These are phyloP conservation scores for Lodderomyces metapsilosis DNA, from an alignment of 1,139 yeast species.

Conservation along the genomic window DNA sequence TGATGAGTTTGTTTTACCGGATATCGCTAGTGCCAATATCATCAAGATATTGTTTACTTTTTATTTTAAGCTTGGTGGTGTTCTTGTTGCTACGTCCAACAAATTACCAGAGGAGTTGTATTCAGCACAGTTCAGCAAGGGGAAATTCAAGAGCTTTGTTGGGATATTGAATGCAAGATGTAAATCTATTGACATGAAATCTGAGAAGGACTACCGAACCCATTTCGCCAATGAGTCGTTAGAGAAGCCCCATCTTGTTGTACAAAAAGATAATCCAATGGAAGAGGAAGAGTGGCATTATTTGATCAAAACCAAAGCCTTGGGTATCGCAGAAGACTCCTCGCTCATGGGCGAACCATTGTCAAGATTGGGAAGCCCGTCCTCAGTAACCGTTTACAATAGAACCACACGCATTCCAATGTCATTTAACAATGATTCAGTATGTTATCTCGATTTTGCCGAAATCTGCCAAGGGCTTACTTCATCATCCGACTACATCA, in stretches of 20 bases:
- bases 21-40: constrained; percentile 68
- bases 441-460: constrained; percentile 52
- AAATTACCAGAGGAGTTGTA: constrained; percentile 70
- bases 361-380: constrained; percentile 24
- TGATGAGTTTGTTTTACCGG: constrained; percentile 77
- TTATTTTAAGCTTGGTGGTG: constrained; percentile 73
- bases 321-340: constrained; percentile 16
- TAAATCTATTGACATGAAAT: constrained; percentile 60
- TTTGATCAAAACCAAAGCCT: constrained; percentile 22
- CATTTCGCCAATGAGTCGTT: constrained; percentile 30
- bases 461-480: constrained; percentile 58
- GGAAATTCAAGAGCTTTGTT: constrained; percentile 57
- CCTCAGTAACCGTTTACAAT: constrained; percentile 52
- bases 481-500: constrained; percentile 70
- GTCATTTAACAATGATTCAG: constrained; percentile 31
- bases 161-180: constrained; percentile 61
- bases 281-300: constrained; percentile 38
- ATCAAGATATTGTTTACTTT: constrained; percentile 63
- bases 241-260: constrained; percentile 27
- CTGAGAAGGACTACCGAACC: constrained; percentile 54
- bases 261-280: constrained; percentile 22
- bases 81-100: constrained; percentile 69
- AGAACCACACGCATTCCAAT: constrained; percentile 49
- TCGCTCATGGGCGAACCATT: constrained; percentile 16
- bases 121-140: constrained; percentile 60